These are phyloP conservation scores for Pythium aristosporum DNA, from an alignment of 352 stramenopile genomes.

Conservation along the genomic window DNA sequence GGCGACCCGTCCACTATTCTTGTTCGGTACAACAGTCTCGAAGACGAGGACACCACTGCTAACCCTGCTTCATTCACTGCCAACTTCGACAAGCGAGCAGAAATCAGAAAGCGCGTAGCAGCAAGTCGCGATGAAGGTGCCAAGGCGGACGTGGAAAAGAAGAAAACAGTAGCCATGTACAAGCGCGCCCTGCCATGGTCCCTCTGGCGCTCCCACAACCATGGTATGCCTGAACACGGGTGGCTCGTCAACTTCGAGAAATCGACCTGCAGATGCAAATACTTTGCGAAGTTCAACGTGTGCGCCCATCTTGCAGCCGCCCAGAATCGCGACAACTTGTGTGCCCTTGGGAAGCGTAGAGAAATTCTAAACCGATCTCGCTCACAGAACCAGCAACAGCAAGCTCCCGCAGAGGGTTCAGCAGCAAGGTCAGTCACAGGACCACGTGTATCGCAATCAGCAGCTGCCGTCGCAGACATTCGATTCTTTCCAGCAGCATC, in stretches of 20 bases:
- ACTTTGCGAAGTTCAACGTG: constrained; percentile 14
- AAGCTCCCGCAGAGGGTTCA: too few species aligned
- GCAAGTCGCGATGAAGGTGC: not conserved
- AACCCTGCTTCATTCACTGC: too few species aligned
- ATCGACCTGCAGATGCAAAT: not conserved
- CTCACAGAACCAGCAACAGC: not conserved
- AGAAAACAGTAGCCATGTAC: constrained; percentile 10
- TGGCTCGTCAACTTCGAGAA: constrained; percentile 13
- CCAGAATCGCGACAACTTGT: not conserved
- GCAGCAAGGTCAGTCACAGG: too few species aligned
- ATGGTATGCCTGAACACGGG: not conserved
- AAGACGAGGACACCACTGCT: too few species aligned
- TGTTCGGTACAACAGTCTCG: too few species aligned
- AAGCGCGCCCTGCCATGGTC: constrained; percentile 6
- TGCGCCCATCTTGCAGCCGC: constrained; percentile 2
- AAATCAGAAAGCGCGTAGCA: too few species aligned
- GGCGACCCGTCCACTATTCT: too few species aligned
- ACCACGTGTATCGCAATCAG: too few species aligned
- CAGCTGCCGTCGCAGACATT: too few species aligned
- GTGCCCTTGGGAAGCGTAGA: not conserved
- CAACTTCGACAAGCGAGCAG: too few species aligned
- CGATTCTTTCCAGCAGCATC: too few species aligned
- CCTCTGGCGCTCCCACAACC: constrained; percentile 5
- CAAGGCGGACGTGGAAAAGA: constrained; percentile 5
- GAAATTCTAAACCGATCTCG: not conserved